phyloP scores from a whole-genome alignment of 192 early-diverging fungal species.

The Coemansia sp. region DNA sequence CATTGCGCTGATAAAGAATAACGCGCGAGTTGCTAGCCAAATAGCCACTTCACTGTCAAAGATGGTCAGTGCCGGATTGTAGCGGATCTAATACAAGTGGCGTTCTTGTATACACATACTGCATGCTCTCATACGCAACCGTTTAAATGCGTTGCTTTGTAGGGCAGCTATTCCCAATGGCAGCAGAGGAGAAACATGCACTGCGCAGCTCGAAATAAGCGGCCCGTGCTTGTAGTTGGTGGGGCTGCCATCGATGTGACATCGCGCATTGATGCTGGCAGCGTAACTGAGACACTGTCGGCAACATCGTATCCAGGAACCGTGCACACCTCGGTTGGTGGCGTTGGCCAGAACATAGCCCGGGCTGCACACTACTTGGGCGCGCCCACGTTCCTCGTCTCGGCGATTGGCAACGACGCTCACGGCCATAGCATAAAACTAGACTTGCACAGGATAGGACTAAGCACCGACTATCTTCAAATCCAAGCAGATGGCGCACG shows the following conservation, averaged over 20 bases:
- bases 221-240: constrained; percentile 77
- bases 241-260: constrained; percentile 84
- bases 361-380: constrained; percentile 70
- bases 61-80: constrained; percentile 14
- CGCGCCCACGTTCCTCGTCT: constrained; percentile 61
- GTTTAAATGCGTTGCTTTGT: neutral
- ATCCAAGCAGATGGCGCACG: constrained; percentile 17
- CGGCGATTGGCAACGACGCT: constrained; percentile 70
- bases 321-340: constrained; percentile 68
- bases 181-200: neutral
- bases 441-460: constrained; percentile 55
- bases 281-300: constrained; percentile 9
- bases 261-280: constrained; percentile 7
- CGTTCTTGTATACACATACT: neutral
- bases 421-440: constrained; percentile 56
- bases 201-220: neutral
- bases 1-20: constrained; percentile 89
- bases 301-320: constrained; percentile 73
- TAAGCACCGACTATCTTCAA: constrained; percentile 53
- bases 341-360: constrained; percentile 91
- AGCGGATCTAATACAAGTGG: neutral
- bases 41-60: constrained; percentile 61
- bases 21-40: constrained; percentile 75
- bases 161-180: neutral
- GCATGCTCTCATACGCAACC: neutral